Evolutionary conservation across 345 rosid genomes (phyloP).

Genomic region (Moricandia arvensis): DNA sequence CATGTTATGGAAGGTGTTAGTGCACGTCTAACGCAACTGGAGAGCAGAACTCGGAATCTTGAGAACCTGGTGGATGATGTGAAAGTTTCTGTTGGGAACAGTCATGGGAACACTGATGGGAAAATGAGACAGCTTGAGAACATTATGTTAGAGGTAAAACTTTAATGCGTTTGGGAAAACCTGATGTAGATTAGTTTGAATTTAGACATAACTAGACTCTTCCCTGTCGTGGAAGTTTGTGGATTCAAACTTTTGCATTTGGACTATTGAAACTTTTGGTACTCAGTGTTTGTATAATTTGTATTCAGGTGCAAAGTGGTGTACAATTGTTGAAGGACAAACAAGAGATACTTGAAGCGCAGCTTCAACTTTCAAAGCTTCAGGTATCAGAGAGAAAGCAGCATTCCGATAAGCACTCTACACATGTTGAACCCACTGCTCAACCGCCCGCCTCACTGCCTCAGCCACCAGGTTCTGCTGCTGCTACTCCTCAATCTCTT

Average conservation of each 20-base stretch:
- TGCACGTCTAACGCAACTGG: constrained; percentile 78
- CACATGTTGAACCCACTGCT: constrained; percentile 52
- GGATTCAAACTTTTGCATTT: neutral
- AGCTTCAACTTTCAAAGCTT: constrained; percentile 59
- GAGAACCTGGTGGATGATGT: constrained; percentile 82
- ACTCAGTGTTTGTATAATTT: neutral
- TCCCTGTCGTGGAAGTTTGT: neutral
- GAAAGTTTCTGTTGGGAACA: constrained; percentile 71
- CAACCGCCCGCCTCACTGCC: constrained; percentile 44
- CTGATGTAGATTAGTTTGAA: neutral
- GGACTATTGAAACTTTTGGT: neutral
- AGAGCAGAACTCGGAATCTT: constrained; percentile 62
- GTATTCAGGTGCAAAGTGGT: constrained; percentile 71
- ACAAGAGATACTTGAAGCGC: constrained; percentile 69
- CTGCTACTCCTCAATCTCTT: constrained; percentile 38
- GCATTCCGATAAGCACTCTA: constrained; percentile 47
- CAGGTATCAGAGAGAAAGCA: constrained; percentile 55
- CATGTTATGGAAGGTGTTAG: constrained; percentile 70
- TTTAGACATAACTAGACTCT: neutral
- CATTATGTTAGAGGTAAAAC: constrained; percentile 71
- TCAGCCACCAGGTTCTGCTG: constrained; percentile 39
- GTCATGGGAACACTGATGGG: constrained; percentile 77
- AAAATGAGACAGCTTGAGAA: constrained; percentile 83
- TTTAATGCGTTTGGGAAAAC: neutral
- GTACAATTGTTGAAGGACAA: constrained; percentile 70